Percentiles rank a stretch among this genome's conserved stretches.
Conservation (phyloP, 2,329 filamentous ascomycete genomes). For the Lachnellula cervina region DNA sequence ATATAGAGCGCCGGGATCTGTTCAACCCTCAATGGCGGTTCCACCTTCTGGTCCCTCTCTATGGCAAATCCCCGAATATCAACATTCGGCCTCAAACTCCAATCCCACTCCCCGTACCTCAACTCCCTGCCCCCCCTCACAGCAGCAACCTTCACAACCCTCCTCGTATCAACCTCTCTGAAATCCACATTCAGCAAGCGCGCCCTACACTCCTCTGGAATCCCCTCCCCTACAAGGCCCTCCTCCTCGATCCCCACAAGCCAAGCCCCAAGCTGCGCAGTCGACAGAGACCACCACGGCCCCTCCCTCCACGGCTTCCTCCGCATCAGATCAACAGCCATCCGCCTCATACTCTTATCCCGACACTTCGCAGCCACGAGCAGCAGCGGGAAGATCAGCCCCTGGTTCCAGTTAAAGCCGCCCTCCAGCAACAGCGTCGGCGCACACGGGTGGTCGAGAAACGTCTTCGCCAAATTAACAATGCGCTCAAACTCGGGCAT, state of each 20-base stretch:
- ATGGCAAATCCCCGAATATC: too few species aligned
- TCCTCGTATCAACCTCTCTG: neutral
- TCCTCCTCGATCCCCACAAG: constrained; percentile 1
- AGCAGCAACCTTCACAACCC: neutral
- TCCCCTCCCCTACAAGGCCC: neutral
- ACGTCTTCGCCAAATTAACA: neutral
- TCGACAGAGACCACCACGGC: constrained; percentile 1
- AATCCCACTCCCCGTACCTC: neutral
- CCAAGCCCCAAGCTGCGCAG: neutral
- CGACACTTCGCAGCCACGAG: neutral
- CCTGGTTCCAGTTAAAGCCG: neutral
- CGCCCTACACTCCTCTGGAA: neutral
- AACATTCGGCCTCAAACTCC: too few species aligned
- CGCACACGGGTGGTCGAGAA: neutral
- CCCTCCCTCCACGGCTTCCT: neutral
- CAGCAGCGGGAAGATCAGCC: neutral
- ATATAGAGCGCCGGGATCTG: too few species aligned
- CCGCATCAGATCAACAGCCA: neutral
- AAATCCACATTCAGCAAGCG: neutral
- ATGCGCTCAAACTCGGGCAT: neutral
- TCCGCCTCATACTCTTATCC: neutral
- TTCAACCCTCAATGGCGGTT: too few species aligned
- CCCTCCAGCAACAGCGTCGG: neutral
- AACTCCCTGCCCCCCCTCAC: neutral
- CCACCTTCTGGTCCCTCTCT: too few species aligned